These are phyloP conservation scores for Mixia osmundae DNA, from an alignment of 1,284 basidiomycete species.

Conservation along the genomic window DNA sequence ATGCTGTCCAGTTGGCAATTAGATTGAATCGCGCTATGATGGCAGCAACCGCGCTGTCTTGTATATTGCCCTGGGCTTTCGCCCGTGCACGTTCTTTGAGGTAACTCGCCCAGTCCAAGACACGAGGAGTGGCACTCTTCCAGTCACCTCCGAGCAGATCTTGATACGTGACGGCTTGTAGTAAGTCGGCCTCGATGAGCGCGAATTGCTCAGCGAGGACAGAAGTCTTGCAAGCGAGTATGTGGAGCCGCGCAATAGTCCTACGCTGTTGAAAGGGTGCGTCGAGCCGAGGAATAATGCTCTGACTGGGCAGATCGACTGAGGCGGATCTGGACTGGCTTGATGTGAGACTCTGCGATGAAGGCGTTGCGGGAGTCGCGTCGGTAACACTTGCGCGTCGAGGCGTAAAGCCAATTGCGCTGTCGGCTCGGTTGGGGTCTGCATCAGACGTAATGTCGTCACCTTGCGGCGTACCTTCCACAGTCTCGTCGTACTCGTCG, in stretches of 20 bases:
- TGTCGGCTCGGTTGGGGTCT: not conserved
- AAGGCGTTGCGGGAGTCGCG: too few species aligned
- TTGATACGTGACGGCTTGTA: slow-evolving; percentile 1
- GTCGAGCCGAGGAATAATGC: not conserved
- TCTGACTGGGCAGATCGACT: too few species aligned
- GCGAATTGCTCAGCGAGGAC: slow-evolving; percentile 51
- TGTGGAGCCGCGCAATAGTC: too few species aligned
- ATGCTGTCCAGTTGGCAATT: slow-evolving; percentile 54
- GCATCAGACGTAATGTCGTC: not conserved
- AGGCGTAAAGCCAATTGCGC: too few species aligned
- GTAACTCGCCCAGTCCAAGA: slow-evolving; percentile 60
- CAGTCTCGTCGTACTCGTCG: slow-evolving; percentile 20
- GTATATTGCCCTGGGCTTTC: slow-evolving; percentile 23
- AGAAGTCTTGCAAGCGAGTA: slow-evolving; percentile 24
- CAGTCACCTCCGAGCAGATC: slow-evolving; percentile 4
- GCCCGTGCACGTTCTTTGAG: slow-evolving; percentile 41
- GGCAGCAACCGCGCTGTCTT: slow-evolving; percentile 44
- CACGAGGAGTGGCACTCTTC: slow-evolving; percentile 34
- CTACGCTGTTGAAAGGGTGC: not conserved
- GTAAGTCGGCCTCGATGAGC: slow-evolving; percentile 67
- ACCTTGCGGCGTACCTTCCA: slow-evolving; percentile 4
- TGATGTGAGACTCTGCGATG: too few species aligned
- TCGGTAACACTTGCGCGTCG: too few species aligned
- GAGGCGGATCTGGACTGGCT: too few species aligned
- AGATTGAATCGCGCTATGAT: slow-evolving; percentile 72